Base-by-base conservation (phyloP, 305 asterid genomes). In the Rubia peregrina region DNA sequence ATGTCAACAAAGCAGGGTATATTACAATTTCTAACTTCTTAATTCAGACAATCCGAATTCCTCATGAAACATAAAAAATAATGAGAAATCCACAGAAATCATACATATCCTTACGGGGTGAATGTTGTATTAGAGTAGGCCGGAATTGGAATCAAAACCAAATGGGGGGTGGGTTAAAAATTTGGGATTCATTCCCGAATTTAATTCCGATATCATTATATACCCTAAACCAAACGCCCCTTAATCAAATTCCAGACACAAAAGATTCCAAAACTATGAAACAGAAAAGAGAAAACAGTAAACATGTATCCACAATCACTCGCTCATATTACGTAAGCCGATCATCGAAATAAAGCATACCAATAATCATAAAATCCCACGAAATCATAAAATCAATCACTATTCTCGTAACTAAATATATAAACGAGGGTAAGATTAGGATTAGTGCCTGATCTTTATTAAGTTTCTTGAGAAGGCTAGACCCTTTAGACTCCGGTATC, bases 391-490 rank as follows among this genome's bases (percentile, higher is more conserved):
- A 67, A 51, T 6, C 46, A 59, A 51, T 65, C 62, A 40, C 6
- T 19, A 57, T 33, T 55, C 8, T 53, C 22, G 17, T 12, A 14
- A 5, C 6, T 41, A 41, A 5, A 3, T 51, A 14, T 9, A 57
- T 7, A 57, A 19, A 36, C 14, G 33, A 44, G 12, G 26, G 55
- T 57, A 48, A 67, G 11, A 22, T 22, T 24, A 22, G 22, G 59
- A 56, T 65, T 41, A 9, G 19, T 65, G n/a, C 82, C 83, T 76
- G 57, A 61, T 70, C 42, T 53, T 43, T 44, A 36, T 73, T 70
- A 46, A 75, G 75, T 61, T 82, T 73, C 75, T 70, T 74, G 22
- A 77, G 14, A 71, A 26, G 40, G 64, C 43, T 57, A 56, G 33
- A 12, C 19, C 42, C 17, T 61, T 49, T 9, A 21, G 59, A 26